phyloP scores from a whole-genome alignment of 2,329 filamentous ascomycete genomes.

The Talaromyces albobiverticillius region DNA sequence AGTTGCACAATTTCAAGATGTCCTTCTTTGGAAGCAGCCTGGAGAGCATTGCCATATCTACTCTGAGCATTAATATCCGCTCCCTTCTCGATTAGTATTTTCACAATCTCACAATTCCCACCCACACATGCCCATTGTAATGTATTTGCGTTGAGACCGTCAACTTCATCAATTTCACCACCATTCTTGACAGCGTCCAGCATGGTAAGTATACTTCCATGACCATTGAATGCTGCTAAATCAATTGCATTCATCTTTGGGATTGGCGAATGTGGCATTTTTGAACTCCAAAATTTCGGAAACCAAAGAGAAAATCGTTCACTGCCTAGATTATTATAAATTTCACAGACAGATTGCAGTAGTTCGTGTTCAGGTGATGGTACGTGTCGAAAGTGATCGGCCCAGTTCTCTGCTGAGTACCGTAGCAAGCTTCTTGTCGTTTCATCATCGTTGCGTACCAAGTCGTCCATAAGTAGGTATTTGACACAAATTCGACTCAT shows the following conservation, averaged over 20 bases:
- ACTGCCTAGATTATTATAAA: background rate
- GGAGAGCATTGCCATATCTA: background rate
- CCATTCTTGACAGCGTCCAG: background rate
- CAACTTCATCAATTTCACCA: background rate
- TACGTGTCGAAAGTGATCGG: conserved; percentile 1
- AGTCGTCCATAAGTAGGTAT: conserved; percentile 5
- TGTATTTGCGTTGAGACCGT: background rate
- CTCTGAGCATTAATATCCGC: no score
- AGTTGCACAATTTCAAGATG: background rate
- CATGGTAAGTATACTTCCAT: background rate
- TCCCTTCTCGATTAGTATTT: no score
- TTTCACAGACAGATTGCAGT: background rate
- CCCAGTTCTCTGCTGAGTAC: conserved; percentile 2
- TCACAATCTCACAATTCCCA: no score
- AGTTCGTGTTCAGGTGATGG: background rate
- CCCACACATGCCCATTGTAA: background rate
- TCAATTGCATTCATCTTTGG: background rate
- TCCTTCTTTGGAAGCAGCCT: background rate
- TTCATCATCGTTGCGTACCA: background rate
- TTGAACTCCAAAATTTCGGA: background rate
- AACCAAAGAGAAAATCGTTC: background rate
- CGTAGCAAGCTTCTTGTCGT: background rate
- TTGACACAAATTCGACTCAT: conserved; percentile 1
- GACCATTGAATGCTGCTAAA: background rate
- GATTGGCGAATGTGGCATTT: background rate